Base-by-base conservation (phyloP, 169 alveolate genomes). In the Sarcocystis neurona region DNA sequence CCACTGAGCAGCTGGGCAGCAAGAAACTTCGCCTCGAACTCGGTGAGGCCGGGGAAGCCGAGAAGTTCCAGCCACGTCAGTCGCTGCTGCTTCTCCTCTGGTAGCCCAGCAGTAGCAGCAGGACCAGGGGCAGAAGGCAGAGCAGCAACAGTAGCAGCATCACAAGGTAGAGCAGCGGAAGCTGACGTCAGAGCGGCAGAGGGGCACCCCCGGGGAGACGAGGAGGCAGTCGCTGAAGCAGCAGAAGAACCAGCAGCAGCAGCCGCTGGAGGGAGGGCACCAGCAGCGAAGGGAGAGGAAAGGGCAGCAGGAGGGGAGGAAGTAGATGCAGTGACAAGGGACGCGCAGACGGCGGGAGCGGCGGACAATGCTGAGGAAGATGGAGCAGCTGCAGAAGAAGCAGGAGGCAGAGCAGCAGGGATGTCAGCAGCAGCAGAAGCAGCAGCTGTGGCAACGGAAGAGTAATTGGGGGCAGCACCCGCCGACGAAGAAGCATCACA, bases 1-100 rank as follows among this genome's bases (percentile, higher is more conserved):
- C 88, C 88, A n/a, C 66, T 50, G 60, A 85, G 85, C 56, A 68
- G 85, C 90, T 82, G 88, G 12, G 88, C 88, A 10, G 60, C 46
- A 18, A 82, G 18, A 30, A 82, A 82, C 63, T 82, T 82, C 78
- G 39, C 72, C 46, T 82, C 88, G 30, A 82, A 82, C 66, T 82
- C 88, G 43, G 88, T 82, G 66, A 82, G 37, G 6, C 88, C 88
- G 23, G 78, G 72, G 18, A 79, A 37, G 46, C 88, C 88, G 46
- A 56, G 43, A 5, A 46, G 27, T 15, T 79, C 58, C 78, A 44
- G 60, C 84, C 8, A 47, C 43, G 30, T 5, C 43, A 12, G 63
- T 20, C 63, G 20, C 30, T 12, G 20, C 30, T 20, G 79, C 39
- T 20, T 66, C 18, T n/a, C n/a, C n/a, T n/a, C n/a, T n/a, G n/a